Percentiles rank a stretch among this genome's conserved stretches.
These are phyloP conservation scores for Knufia petricola DNA, from an alignment of 2,329 filamentous ascomycete genomes.

Conservation along the genomic window DNA sequence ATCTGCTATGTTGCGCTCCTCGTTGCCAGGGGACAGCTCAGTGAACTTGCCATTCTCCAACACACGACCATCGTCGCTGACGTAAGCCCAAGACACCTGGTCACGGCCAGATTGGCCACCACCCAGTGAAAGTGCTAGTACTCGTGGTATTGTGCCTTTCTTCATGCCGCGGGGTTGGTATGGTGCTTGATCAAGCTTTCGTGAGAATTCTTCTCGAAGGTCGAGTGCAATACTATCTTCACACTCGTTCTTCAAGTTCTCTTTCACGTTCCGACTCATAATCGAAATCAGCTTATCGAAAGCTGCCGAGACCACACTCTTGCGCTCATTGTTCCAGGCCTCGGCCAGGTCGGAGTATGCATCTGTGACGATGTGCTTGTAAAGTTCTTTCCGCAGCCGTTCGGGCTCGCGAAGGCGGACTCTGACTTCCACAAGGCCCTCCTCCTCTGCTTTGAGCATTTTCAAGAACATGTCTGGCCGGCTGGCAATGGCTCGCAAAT, in stretches of 20 bases:
- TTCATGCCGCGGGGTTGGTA: constrained; percentile 92
- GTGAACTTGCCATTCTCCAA: constrained; percentile 80
- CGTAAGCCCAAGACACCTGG: constrained; percentile 80
- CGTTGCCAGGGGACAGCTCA: constrained; percentile 59
- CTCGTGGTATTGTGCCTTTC: constrained; percentile 75
- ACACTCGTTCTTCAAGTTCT: constrained; percentile 84
- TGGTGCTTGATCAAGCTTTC: constrained; percentile 86
- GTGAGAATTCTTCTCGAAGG: constrained; percentile 80
- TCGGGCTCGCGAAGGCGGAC: constrained; percentile 67
- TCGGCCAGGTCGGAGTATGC: constrained; percentile 92
- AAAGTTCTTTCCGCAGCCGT: constrained; percentile 66
- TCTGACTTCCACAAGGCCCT: constrained; percentile 79
- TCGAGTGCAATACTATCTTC: constrained; percentile 83
- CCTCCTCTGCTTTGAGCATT: constrained; percentile 95
- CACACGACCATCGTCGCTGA: constrained; percentile 85
- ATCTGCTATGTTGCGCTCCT: constrained; percentile 58
- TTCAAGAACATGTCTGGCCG: constrained; percentile 86
- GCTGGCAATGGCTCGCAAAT: constrained; percentile 67
- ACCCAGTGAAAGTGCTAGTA: constrained; percentile 79
- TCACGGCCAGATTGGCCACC: constrained; percentile 65
- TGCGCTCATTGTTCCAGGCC: constrained; percentile 83
- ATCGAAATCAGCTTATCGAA: constrained; percentile 72
- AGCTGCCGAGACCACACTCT: constrained; percentile 72
- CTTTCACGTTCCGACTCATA: constrained; percentile 87
- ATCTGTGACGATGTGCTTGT: constrained; percentile 80